Evolutionary conservation across 2,329 filamentous ascomycete genomes (phyloP).

Genomic region (Claviceps maximensis): DNA sequence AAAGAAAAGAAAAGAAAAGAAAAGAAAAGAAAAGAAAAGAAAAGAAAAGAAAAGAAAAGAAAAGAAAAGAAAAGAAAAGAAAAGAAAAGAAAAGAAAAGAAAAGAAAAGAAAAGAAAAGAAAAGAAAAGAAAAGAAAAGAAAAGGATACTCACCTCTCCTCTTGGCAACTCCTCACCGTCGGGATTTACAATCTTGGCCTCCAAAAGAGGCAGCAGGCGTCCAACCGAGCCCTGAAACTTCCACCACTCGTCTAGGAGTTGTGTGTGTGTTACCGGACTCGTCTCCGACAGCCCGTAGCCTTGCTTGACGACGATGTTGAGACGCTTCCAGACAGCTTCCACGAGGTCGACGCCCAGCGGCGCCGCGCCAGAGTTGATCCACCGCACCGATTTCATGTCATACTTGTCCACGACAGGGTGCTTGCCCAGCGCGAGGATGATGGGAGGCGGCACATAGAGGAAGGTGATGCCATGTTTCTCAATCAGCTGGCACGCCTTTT

Average conservation of each 20-base stretch:
- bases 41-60: too few relatives aligned
- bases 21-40: too few relatives aligned
- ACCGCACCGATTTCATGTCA: conserved; percentile 63
- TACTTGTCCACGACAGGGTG: conserved; percentile 67
- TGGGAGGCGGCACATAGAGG: conserved; percentile 70
- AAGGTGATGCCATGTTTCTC: conserved; percentile 66
- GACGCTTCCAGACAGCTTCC: conserved; percentile 57
- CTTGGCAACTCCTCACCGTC: conserved; percentile 41
- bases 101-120: too few relatives aligned
- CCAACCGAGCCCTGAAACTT: conserved; percentile 68
- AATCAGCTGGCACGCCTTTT: conserved; percentile 63
- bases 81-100: too few relatives aligned
- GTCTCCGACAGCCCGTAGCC: conserved; percentile 87
- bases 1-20: too few relatives aligned
- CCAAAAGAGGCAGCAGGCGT: conserved; percentile 62
- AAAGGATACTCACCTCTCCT: conserved; percentile 24
- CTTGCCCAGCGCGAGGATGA: conserved; percentile 70
- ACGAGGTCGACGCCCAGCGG: conserved; percentile 73
- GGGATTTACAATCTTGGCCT: conserved; percentile 65
- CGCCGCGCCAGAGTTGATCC: conserved; percentile 79
- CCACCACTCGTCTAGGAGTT: conserved; percentile 64
- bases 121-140: background rate
- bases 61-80: too few relatives aligned
- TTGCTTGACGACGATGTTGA: conserved; percentile 75
- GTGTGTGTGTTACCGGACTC: conserved; percentile 62